Evolutionary conservation across 768 basidiomycete genomes (phyloP).

Genomic region (Lentinula lateritia): DNA sequence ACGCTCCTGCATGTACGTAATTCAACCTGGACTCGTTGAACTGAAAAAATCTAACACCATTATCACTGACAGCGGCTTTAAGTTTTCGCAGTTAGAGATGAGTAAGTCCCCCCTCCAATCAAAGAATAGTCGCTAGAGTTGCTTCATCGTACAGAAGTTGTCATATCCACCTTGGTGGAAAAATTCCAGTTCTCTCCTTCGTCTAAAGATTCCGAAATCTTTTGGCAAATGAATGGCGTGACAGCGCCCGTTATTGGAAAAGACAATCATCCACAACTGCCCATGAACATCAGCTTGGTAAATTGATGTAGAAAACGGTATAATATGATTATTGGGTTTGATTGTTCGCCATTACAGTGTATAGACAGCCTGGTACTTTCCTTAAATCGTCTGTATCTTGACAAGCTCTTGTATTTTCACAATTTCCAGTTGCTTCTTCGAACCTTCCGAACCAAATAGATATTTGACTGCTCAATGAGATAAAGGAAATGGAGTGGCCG

Average conservation of each 20-base stretch:
- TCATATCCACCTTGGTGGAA: background rate
- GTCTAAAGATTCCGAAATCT: background rate
- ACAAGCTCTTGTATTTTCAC: too few relatives aligned
- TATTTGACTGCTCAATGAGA: too few relatives aligned
- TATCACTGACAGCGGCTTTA: background rate
- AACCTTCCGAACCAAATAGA: too few relatives aligned
- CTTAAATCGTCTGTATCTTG: too few relatives aligned
- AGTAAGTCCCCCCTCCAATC: background rate
- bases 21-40: too few relatives aligned
- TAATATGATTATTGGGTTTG: too few relatives aligned
- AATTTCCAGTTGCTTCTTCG: too few relatives aligned
- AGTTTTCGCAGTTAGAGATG: conserved; percentile 7
- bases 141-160: background rate
- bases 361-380: too few relatives aligned
- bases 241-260: background rate
- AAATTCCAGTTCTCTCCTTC: background rate
- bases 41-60: background rate
- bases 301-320: too few relatives aligned
- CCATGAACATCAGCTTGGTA: background rate
- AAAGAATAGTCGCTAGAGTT: background rate
- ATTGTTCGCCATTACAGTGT: too few relatives aligned
- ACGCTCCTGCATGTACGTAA: conserved; percentile 31
- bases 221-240: conserved; percentile 1
- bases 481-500: too few relatives aligned
- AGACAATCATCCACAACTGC: conserved; percentile 1